Evolutionary conservation across 495 filamentous ascomycete genomes (phyloP).

Genomic region (Pyronema domesticum): DNA sequence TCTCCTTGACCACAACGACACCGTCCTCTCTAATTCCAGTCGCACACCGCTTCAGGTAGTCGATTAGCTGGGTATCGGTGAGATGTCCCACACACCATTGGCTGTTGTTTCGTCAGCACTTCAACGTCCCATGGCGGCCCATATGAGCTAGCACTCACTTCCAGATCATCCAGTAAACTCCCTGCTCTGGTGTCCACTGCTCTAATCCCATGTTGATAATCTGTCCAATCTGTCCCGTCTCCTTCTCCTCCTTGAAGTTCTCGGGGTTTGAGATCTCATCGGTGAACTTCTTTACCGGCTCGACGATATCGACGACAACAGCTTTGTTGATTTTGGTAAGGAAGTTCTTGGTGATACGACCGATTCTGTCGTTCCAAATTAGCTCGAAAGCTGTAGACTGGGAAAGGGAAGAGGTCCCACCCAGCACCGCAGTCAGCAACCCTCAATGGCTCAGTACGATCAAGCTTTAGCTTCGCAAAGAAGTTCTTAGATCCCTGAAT

Average conservation of each 20-base stretch:
- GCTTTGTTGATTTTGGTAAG: slow-evolving; percentile 27
- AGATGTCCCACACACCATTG: slow-evolving; percentile 92
- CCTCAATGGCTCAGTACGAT: slow-evolving; percentile 18
- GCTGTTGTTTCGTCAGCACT: slow-evolving; percentile 26
- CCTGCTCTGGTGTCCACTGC: slow-evolving; percentile 44
- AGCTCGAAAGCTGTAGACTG: slow-evolving; percentile 6
- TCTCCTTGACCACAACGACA: slow-evolving; percentile 75
- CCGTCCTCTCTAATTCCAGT: slow-evolving; percentile 33
- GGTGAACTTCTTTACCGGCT: slow-evolving; percentile 42
- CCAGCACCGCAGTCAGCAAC: slow-evolving; percentile 40
- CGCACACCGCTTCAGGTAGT: slow-evolving; percentile 46
- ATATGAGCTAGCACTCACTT: slow-evolving; percentile 16
- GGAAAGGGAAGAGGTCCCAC: slow-evolving; percentile 19
- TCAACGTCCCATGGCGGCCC: background rate
- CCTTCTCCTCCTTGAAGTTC: slow-evolving; percentile 22
- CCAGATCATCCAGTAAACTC: slow-evolving; percentile 42
- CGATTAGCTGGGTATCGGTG: slow-evolving; percentile 57
- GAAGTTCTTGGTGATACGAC: slow-evolving; percentile 36
- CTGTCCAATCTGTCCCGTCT: slow-evolving; percentile 32
- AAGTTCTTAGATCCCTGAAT: slow-evolving; percentile 60
- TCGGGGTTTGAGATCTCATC: slow-evolving; percentile 27
- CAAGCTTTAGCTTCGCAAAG: slow-evolving; percentile 52
- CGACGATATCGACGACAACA: slow-evolving; percentile 34
- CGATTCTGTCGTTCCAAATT: slow-evolving; percentile 26
- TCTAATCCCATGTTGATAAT: slow-evolving; percentile 62